phyloP scores from a whole-genome alignment of 192 early-diverging fungal genomes.

The Chytriomyces confervae region DNA sequence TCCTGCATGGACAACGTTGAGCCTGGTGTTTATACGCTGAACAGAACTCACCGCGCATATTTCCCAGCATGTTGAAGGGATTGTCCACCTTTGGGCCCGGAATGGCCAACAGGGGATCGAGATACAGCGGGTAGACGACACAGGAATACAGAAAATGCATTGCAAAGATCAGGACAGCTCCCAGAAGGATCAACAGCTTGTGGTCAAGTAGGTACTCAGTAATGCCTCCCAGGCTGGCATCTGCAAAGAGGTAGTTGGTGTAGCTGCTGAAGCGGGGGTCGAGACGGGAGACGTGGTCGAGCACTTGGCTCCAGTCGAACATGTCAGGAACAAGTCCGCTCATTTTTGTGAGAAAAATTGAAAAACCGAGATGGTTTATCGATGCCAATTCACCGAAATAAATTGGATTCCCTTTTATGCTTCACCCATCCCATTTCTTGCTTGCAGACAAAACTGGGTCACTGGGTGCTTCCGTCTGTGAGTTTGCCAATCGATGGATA shows the following conservation, averaged over 20 bases:
- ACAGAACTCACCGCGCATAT: too few species aligned
- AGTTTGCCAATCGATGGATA: not conserved
- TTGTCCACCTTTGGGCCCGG: not conserved
- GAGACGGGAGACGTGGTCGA: too few species aligned
- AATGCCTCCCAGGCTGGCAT: too few species aligned
- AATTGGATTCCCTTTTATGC: not conserved
- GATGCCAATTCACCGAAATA: not conserved
- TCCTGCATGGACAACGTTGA: too few species aligned
- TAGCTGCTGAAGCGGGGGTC: too few species aligned
- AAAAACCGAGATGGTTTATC: not conserved
- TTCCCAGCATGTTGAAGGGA: not conserved
- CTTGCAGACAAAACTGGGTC: not conserved
- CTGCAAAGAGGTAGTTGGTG: too few species aligned
- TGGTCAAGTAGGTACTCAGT: too few species aligned
- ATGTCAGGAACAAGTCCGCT: not conserved
- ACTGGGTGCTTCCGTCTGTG: not conserved
- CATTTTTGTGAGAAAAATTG: not conserved
- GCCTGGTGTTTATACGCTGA: too few species aligned
- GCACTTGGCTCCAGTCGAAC: too few species aligned
- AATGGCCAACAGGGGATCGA: not conserved
- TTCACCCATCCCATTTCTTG: not conserved
- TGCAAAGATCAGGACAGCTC: not conserved
- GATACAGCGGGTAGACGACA: slow-evolving; percentile 1
- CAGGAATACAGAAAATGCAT: not conserved
- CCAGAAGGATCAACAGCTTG: too few species aligned